Percentiles rank a stretch among this genome's conserved stretches.
Conservation (phyloP, 129 eudicot species). For the Ambrosia trifida region DNA sequence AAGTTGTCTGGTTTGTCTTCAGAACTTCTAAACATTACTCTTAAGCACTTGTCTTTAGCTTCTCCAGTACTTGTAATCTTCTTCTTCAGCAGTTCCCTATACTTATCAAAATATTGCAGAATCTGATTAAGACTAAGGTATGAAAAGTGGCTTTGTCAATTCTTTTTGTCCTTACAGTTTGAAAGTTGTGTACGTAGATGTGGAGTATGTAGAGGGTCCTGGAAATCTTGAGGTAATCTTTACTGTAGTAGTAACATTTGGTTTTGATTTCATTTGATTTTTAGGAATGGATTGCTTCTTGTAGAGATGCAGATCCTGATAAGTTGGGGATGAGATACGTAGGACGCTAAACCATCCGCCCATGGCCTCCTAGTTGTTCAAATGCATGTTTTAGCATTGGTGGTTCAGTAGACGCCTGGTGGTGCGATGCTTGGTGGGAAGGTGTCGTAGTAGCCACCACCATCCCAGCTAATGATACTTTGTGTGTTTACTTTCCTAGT, state of each 20-base stretch:
- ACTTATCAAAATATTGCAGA: too few species aligned
- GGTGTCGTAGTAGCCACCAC: constrained; percentile 44
- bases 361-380: constrained; percentile 37
- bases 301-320: constrained; percentile 52
- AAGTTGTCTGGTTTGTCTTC: too few species aligned
- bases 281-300: constrained; percentile 59
- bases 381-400: constrained; percentile 45
- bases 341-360: constrained; percentile 57
- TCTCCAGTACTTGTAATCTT: too few species aligned
- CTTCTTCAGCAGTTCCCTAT: too few species aligned
- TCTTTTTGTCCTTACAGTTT: not conserved
- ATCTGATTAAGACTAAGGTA: too few species aligned
- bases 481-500: constrained; percentile 60
- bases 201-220: constrained; percentile 43
- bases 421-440: constrained; percentile 79
- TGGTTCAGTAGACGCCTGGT: constrained; percentile 65
- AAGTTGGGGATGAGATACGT: constrained; percentile 45
- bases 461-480: not conserved
- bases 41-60: too few species aligned
- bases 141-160: too few species aligned
- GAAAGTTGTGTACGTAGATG: constrained; percentile 48
- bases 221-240: constrained; percentile 52
- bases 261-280: too few species aligned
- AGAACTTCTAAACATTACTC: too few species aligned
- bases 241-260: not conserved